phyloP scores from a whole-genome alignment of 768 basidiomycete species.

The Pleurotus salmoneostramineus region DNA sequence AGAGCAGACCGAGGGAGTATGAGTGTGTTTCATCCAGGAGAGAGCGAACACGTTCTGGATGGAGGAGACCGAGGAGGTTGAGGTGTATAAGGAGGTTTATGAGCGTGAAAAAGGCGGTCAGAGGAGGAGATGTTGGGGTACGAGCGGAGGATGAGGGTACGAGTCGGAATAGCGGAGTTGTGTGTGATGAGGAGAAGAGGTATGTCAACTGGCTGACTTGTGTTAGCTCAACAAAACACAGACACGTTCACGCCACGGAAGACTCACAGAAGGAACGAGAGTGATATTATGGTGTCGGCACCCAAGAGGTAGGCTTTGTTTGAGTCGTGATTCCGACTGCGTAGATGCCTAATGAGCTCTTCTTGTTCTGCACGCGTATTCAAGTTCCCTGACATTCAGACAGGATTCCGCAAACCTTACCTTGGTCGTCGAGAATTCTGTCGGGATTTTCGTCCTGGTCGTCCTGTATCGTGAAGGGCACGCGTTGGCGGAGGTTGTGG shows the following conservation, averaged over 20 bases:
- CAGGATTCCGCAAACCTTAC: neutral
- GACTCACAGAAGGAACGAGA: constrained; percentile 46
- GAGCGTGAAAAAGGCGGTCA: constrained; percentile 40
- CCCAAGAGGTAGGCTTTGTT: constrained; percentile 36
- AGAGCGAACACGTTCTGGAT: constrained; percentile 21
- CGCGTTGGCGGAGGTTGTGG: constrained; percentile 5
- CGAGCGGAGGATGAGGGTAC: constrained; percentile 40
- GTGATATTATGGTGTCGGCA: constrained; percentile 35
- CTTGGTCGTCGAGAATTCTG: constrained; percentile 13
- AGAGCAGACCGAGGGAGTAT: constrained; percentile 16
- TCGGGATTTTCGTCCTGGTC: neutral
- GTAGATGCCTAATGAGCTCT: constrained; percentile 46
- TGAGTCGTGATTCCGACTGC: constrained; percentile 35
- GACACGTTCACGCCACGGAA: neutral
- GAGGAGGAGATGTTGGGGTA: constrained; percentile 20
- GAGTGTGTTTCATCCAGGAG: constrained; percentile 2
- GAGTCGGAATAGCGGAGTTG: constrained; percentile 39
- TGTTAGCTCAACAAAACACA: constrained; percentile 8
- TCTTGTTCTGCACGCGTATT: constrained; percentile 53
- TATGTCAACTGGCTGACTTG: constrained; percentile 43
- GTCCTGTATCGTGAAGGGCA: constrained; percentile 6
- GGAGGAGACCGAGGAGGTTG: constrained; percentile 41
- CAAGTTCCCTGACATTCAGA: neutral
- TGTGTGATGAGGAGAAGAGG: constrained; percentile 32
- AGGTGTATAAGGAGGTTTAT: constrained; percentile 47